phyloP scores from a whole-genome alignment of 2,329 filamentous ascomycete species.

The Berkeleyomyces basicola region DNA sequence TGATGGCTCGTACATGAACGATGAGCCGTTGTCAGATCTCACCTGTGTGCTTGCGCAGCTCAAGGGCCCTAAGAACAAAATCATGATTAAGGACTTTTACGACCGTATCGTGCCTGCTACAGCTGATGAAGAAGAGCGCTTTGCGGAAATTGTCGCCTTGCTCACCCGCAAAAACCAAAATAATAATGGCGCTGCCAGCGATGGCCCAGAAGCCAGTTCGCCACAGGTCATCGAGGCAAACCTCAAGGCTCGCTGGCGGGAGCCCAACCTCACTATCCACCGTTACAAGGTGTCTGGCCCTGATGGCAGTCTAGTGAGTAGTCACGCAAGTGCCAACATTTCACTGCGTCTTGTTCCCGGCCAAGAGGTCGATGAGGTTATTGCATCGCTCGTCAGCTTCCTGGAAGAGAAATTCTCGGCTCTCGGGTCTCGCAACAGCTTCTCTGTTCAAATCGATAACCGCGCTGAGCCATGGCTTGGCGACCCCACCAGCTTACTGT shows the following conservation, averaged over 20 bases:
- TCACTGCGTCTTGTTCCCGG: conserved; percentile 87
- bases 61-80: conserved; percentile 62
- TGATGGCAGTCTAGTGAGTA: conserved; percentile 81
- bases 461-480: conserved; percentile 93
- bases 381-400: conserved; percentile 47
- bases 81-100: conserved; percentile 80
- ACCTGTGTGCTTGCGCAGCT: conserved; percentile 68
- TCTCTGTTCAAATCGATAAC: conserved; percentile 76
- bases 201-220: not conserved
- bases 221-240: conserved; percentile 46
- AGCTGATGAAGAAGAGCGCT: conserved; percentile 59
- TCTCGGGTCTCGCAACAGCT: conserved; percentile 63
- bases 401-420: conserved; percentile 53
- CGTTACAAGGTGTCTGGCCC: conserved; percentile 83
- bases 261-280: conserved; percentile 88
- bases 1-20: conserved; percentile 79
- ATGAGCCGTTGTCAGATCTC: conserved; percentile 84
- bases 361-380: conserved; percentile 69
- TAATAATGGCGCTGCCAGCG: not conserved
- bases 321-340: conserved; percentile 72
- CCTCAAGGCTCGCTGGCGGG: conserved; percentile 86
- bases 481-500: conserved; percentile 79
- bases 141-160: conserved; percentile 67
- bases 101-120: conserved; percentile 65
- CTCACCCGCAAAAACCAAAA: conserved; percentile 40